A percentile compares a stretch with the other conserved stretches of the same genome.
phyloP scores from a whole-genome alignment of 108 stramenopile genomes.

The Cyclotella cryptica region DNA sequence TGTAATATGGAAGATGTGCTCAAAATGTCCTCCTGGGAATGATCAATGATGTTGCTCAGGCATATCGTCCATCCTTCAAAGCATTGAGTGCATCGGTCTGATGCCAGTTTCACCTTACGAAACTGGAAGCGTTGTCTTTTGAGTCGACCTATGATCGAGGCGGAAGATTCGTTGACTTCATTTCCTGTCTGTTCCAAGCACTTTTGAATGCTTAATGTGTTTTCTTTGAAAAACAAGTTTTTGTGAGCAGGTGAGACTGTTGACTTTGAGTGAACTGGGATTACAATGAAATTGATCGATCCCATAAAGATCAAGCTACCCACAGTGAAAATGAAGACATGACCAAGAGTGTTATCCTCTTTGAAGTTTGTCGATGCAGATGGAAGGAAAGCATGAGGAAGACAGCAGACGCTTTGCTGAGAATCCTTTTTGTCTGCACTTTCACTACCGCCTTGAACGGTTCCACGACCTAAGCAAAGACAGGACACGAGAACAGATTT shows the following conservation, averaged over 20 bases:
- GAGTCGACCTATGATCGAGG: conserved; percentile 39
- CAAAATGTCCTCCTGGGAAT: background rate
- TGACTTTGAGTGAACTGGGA: conserved; percentile 5
- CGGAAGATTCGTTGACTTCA: background rate
- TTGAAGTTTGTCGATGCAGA: background rate
- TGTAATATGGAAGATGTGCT: conserved; percentile 43
- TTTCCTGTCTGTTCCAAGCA: conserved; percentile 36
- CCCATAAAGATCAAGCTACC: conserved; percentile 37
- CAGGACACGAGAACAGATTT: conserved; percentile 59
- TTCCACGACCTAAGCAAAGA: conserved; percentile 54
- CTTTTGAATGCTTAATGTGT: conserved; percentile 23
- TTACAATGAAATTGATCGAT: conserved; percentile 39
- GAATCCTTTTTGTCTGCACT: background rate
- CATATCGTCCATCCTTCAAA: conserved; percentile 55
- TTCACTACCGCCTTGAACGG: conserved; percentile 1
- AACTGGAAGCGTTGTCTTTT: conserved; percentile 53
- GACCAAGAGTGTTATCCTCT: conserved; percentile 13
- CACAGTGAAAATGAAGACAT: conserved; percentile 48
- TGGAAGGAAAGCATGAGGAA: conserved; percentile 28
- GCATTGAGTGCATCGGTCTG: background rate
- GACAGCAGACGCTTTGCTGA: background rate
- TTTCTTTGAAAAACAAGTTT: background rate
- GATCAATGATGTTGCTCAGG: conserved; percentile 46
- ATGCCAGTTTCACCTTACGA: conserved; percentile 25
- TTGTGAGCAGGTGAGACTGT: background rate